A percentile compares a stretch with the other conserved stretches of the same genome.
phyloP scores from a whole-genome alignment of 345 rosid genomes.

The Mallotus nudiflorus region DNA sequence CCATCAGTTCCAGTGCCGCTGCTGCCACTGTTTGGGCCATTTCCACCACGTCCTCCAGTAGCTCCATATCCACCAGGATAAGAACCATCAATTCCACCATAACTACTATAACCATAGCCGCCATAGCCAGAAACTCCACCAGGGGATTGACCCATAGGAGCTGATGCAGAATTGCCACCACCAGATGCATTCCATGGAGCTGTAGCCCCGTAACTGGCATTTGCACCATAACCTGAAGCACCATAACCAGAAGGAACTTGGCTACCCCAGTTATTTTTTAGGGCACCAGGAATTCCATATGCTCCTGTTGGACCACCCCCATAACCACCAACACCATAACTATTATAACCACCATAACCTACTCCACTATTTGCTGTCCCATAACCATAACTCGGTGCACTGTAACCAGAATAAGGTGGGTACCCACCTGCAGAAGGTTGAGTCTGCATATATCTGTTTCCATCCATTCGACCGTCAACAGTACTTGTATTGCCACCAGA shows the following conservation, averaged over 20 bases:
- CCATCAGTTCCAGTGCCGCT: conserved; percentile 18
- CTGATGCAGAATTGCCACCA: conserved; percentile 23
- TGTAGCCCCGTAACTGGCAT: conserved; percentile 26
- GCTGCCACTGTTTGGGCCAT: conserved; percentile 13
- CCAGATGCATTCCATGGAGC: conserved; percentile 26
- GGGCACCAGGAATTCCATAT: conserved; percentile 36
- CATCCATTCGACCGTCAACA: conserved; percentile 31
- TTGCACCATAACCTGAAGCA: conserved; percentile 29
- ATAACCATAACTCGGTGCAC: conserved; percentile 29
- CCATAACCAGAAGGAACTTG: conserved; percentile 35
- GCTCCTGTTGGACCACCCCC: conserved; percentile 38
- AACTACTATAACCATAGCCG: conserved; percentile 35
- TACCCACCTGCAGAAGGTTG: conserved; percentile 32
- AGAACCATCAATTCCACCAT: conserved; percentile 35
- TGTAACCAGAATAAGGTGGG: conserved; percentile 34
- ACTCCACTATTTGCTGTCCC: conserved; percentile 35
- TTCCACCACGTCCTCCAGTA: conserved; percentile 28
- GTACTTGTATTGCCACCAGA: conserved; percentile 24
- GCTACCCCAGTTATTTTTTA: conserved; percentile 30
- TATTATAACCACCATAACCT: conserved; percentile 36
- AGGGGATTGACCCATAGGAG: conserved; percentile 22
- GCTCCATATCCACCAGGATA: conserved; percentile 33
- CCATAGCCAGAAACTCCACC: conserved; percentile 34
- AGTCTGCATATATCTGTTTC: conserved; percentile 35
- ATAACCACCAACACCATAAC: conserved; percentile 35